Base-by-base conservation (phyloP, 2,329 filamentous ascomycete genomes). In the Fusarium duplospermum region DNA sequence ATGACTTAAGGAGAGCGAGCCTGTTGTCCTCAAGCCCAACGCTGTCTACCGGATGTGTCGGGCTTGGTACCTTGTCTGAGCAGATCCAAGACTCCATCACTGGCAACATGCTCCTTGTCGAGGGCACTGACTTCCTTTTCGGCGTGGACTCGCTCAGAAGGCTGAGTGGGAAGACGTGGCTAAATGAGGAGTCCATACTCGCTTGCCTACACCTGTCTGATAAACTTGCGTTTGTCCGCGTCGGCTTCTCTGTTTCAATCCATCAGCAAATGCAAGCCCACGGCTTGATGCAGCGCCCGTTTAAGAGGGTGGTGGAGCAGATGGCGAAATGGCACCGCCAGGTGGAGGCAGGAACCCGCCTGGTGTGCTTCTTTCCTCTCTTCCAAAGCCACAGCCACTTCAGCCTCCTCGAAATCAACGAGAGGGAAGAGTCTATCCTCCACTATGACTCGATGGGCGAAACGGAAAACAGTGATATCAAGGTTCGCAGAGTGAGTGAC, bases 151-250 rank as follows among this genome's bases (percentile, higher is more conserved):
- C 13, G 6, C 52, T 56, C n/a, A 13, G 7, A 35, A 56, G n/a
- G 52, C 8, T 56, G 2, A 22, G 20, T 56, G 13, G 52, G 14
- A 56, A 2, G 29, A 22, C 11, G 14, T 56, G 16, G 29, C 35
- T 40, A 20, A 60, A 60, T 9, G 36, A 27, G 4, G 24, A 40
- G n/a, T 20, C 57, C 16, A 58, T 70, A 57, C 42, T 64, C 24
- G 52, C 67, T 33, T 72, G 36, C 40, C 60, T 72, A 52, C 57
- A 70, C 22, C 20, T 74, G 27, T 72, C 60, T 27, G 58, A 66
- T 16, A 74, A 66, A 33, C 22, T 65, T 11, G 7, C 50, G 9
- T 74, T 60, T 35, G 31, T 72, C 14, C 40, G 38, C 20, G 52
- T 72, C 42, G 54, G 62, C n/a, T 66, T 67, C 58, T 74, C 50